Evolutionary conservation across 106 monocot species (phyloP).

Genomic region (Dioscorea dumetorum): DNA sequence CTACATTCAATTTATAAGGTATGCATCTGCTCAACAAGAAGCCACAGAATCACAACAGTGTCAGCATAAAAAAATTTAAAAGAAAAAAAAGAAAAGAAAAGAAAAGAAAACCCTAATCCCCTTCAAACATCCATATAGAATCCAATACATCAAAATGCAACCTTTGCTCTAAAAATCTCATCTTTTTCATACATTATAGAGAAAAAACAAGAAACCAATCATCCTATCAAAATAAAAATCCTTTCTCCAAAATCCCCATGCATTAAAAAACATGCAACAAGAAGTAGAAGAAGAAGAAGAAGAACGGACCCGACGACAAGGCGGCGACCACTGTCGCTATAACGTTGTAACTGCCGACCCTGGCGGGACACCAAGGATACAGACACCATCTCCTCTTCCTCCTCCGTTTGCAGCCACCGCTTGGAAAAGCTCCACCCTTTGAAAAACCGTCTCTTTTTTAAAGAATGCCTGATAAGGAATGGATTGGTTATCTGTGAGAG

Average conservation of each 20-base stretch:
- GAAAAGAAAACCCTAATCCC: neutral
- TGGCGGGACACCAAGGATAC: slow-evolving; percentile 33
- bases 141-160: neutral
- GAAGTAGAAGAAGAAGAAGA: neutral
- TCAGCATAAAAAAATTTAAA: neutral
- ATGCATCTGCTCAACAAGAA: slow-evolving; percentile 39
- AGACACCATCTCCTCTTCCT: slow-evolving; percentile 16
- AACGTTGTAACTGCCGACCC: slow-evolving; percentile 43
- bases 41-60: neutral
- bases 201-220: too few relatives aligned
- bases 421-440: too few relatives aligned
- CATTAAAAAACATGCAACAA: neutral
- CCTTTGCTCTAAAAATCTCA: neutral
- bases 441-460: too few relatives aligned
- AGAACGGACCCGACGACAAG: slow-evolving; percentile 45
- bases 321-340: slow-evolving; percentile 25
- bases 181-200: too few relatives aligned
- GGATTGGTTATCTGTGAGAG: too few relatives aligned
- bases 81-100: too few relatives aligned
- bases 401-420: too few relatives aligned
- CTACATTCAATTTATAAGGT: slow-evolving; percentile 40
- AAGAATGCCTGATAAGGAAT: too few relatives aligned
- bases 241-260: too few relatives aligned
- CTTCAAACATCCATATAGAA: neutral
- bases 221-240: too few relatives aligned